Evolutionary conservation across 2,329 filamentous ascomycete species (phyloP).

Genomic region (Raffaelea arxii): DNA sequence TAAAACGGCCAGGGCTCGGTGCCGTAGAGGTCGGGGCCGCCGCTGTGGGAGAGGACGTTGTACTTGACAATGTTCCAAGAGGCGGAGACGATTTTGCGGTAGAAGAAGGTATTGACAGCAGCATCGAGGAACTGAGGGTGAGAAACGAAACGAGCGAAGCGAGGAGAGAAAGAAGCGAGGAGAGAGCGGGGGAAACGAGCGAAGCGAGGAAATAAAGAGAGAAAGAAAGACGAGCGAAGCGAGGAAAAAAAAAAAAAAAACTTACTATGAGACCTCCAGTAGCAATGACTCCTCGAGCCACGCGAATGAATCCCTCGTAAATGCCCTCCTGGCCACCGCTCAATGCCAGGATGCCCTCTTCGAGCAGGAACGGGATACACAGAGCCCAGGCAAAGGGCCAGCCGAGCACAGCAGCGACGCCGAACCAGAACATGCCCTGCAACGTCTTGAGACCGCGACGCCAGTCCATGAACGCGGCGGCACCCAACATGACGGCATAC

Average conservation of each 20-base stretch:
- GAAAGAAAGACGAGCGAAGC: too few relatives aligned
- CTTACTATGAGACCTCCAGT: conserved; percentile 61
- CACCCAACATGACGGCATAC: conserved; percentile 82
- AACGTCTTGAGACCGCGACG: conserved; percentile 68
- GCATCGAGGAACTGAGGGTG: conserved; percentile 57
- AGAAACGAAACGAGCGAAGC: too few relatives aligned
- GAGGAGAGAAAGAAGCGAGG: conserved; percentile 12
- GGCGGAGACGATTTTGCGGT: conserved; percentile 66
- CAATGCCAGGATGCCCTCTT: conserved; percentile 52
- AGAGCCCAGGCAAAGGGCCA: conserved; percentile 92
- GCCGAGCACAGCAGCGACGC: conserved; percentile 71
- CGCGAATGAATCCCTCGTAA: conserved; percentile 47
- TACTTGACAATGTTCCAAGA: conserved; percentile 92
- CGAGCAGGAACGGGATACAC: conserved; percentile 67
- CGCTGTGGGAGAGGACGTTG: conserved; percentile 78
- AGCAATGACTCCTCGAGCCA: conserved; percentile 57
- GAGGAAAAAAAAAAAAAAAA: conserved; percentile 8
- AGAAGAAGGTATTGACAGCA: conserved; percentile 72
- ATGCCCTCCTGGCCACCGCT: conserved; percentile 49
- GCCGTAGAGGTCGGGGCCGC: conserved; percentile 85
- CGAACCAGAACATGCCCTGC: conserved; percentile 83
- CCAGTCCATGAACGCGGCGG: conserved; percentile 87
- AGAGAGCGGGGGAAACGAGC: conserved; percentile 3
- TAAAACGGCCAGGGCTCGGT: conserved; percentile 98
- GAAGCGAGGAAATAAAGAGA: conserved; percentile 11